Evolutionary conservation across 2,329 filamentous ascomycete genomes (phyloP), one percentile per base, ranked within the genome.

Genomic region (Colletotrichum trifolii): DNA sequence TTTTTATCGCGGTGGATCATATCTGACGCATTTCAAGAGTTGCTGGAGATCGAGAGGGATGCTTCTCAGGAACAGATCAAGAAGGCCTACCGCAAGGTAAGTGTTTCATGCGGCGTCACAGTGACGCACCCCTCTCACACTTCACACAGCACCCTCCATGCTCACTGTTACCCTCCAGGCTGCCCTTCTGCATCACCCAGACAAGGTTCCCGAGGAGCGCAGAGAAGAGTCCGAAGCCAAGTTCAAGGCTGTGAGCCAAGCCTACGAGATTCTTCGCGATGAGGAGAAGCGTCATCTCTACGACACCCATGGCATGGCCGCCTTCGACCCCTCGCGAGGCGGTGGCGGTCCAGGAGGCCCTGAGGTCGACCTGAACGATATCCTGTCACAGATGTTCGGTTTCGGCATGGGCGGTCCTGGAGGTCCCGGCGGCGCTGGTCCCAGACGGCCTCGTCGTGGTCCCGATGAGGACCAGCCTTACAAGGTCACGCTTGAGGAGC

Each of bases 241-340:
- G 75, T 99, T 99, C 89, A 99, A 99, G 82, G 83, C 89, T 60
- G 90, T 97, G 63, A 94, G 92, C 66, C 91, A 96, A 81, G 96
- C 96, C 71, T 99, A 99, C 83, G 96, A 99, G 76, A 98, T 99
- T 75, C 93, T 99, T 60, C 91, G 89, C 80, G 95, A 99, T 84
- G 95, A 98, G 68, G 89, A 98, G 67, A 97, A 97, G 79, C 91
- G 96, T 73, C 86, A 92, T 61, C 81, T 96, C 68, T 99, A 99
- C 82, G 96, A 99, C 75, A 89, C 89, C 68, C 93, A 97, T 76
- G 96, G 96, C 81, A 97, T 98, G 94, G 88, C 92, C 47, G 96
- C 95, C 64, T 98, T 99, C 75, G 94, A 97, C 75, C 88, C 91
- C 54, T 89, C 88, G 42, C 83, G 88, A 59, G 86, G 87, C 63